Evolutionary conservation across 164 flowering plant species (phyloP).

Genomic region (Magnolia kwangsiensis): DNA sequence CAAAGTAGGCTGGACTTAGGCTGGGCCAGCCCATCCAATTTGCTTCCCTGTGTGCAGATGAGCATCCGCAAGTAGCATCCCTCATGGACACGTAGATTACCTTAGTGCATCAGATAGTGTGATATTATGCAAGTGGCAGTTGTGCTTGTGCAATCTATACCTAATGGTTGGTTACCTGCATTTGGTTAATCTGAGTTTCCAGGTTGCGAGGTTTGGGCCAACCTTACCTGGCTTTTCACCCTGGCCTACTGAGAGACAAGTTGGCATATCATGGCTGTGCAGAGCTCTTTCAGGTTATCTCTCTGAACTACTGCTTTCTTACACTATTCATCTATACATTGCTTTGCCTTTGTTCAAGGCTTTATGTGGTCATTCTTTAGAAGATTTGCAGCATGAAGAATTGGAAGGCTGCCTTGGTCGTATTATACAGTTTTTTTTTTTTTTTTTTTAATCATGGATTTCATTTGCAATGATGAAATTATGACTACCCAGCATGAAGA

Average conservation of each 20-base stretch:
- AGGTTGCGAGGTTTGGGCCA: constrained; percentile 75
- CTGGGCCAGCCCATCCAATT: neutral
- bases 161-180: neutral
- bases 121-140: neutral
- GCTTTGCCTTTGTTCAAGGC: neutral
- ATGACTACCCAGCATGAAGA: neutral
- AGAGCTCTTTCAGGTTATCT: constrained; percentile 87
- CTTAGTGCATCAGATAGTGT: neutral
- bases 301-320: neutral
- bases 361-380: neutral
- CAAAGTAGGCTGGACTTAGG: too few species aligned
- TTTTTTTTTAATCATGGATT: neutral
- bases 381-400: neutral
- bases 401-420: neutral
- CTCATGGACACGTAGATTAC: neutral
- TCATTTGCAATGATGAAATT: neutral
- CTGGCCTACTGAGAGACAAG: constrained; percentile 75
- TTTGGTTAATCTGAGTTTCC: neutral
- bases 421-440: neutral
- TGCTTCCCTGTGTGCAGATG: neutral
- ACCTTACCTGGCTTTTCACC: constrained; percentile 83
- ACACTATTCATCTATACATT: neutral
- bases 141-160: neutral
- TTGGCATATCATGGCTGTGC: constrained; percentile 99
- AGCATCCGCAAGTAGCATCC: neutral